Evolutionary conservation across 2,329 filamentous ascomycete species (phyloP).

Genomic region (Scedosporium boydii): DNA sequence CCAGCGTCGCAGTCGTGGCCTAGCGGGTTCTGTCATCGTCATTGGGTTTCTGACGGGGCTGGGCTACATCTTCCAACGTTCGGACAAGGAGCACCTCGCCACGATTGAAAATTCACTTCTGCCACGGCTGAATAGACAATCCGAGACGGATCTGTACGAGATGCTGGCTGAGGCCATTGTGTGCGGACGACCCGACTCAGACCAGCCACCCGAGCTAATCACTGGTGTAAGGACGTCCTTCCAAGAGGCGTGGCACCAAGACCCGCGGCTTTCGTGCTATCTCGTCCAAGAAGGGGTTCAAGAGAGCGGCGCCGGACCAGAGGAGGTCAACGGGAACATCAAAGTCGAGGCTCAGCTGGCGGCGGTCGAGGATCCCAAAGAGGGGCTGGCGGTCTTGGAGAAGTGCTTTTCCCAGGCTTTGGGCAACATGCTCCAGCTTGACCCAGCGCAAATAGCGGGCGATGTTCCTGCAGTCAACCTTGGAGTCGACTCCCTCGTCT

Average conservation of each 20-base stretch:
- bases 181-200: slow-evolving; percentile 19
- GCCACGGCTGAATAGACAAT: slow-evolving; percentile 12
- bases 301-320: too few relatives aligned
- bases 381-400: slow-evolving; percentile 6
- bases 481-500: slow-evolving; percentile 20
- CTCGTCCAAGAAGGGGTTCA: too few relatives aligned
- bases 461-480: slow-evolving; percentile 13
- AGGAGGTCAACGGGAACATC: too few relatives aligned
- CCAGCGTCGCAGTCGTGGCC: slow-evolving; percentile 24
- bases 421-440: slow-evolving; percentile 12
- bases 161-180: slow-evolving; percentile 31
- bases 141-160: slow-evolving; percentile 24
- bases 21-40: slow-evolving; percentile 26
- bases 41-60: slow-evolving; percentile 16
- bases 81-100: slow-evolving; percentile 11
- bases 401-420: slow-evolving; percentile 11
- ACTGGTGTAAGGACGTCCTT: background rate
- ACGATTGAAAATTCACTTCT: slow-evolving; percentile 13
- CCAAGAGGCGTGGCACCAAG: too few relatives aligned
- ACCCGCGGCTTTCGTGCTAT: too few relatives aligned
- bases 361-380: slow-evolving; percentile 7
- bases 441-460: slow-evolving; percentile 7
- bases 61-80: background rate
- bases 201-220: too few relatives aligned
- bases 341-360: slow-evolving; percentile 7